A percentile compares a stretch with the other conserved stretches of the same genome.
Evolutionary conservation across 306 rosid genomes (phyloP).

Genomic region (Rosa rugosa): DNA sequence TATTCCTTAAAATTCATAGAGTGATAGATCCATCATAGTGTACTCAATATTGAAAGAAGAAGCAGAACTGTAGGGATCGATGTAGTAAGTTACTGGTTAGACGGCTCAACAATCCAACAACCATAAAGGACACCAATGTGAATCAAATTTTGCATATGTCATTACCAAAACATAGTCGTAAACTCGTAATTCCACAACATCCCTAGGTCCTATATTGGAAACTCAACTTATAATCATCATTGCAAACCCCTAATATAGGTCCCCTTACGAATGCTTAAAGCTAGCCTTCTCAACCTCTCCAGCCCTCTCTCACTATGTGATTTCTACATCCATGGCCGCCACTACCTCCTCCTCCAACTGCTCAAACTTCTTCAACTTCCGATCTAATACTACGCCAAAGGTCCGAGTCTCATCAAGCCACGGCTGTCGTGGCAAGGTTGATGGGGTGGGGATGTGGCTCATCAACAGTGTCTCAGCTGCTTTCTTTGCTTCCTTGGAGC

Average conservation of each 20-base stretch:
- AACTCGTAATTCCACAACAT: slow-evolving; percentile 6
- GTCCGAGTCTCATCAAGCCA: slow-evolving; percentile 37
- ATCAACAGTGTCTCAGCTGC: slow-evolving; percentile 58
- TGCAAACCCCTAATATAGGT: background rate
- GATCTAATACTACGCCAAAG: slow-evolving; percentile 36
- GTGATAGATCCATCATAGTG: background rate
- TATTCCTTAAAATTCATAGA: background rate
- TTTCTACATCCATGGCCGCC: slow-evolving; percentile 52
- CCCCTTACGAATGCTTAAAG: slow-evolving; percentile 19
- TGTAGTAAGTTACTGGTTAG: background rate
- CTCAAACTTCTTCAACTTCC: slow-evolving; percentile 48
- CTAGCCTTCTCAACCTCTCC: background rate
- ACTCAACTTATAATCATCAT: background rate
- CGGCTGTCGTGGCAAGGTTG: slow-evolving; percentile 54
- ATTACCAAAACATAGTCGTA: background rate
- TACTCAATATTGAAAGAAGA: background rate
- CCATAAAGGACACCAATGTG: background rate
- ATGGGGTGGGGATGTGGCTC: slow-evolving; percentile 78
- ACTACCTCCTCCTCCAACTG: slow-evolving; percentile 45
- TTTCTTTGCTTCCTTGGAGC: slow-evolving; percentile 69
- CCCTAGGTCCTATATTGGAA: slow-evolving; percentile 23
- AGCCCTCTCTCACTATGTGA: background rate
- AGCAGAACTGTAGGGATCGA: background rate
- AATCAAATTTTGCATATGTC: background rate
- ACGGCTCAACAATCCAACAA: background rate